phyloP scores from a whole-genome alignment of 208 protist species.

The Acanthamoeba divionensis region DNA sequence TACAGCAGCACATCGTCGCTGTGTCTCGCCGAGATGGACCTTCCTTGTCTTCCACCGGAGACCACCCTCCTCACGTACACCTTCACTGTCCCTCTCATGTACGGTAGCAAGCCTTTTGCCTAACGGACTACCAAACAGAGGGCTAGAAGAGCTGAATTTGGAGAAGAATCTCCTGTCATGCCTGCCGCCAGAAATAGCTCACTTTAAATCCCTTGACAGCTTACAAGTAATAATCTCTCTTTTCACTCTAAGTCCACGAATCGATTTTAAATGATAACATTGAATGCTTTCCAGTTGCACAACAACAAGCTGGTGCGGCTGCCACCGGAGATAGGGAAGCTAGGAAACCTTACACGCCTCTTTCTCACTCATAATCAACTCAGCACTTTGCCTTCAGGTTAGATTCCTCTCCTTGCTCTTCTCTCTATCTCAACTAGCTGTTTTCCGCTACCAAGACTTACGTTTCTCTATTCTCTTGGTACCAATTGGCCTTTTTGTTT shows the following conservation, averaged over 20 bases:
- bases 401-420: neutral
- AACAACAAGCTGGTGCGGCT: neutral
- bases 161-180: neutral
- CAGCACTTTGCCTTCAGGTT: neutral
- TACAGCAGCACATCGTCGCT: too few relatives aligned
- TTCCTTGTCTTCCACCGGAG: too few relatives aligned
- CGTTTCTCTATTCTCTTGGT: too few relatives aligned
- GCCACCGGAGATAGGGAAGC: neutral
- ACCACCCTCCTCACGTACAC: too few relatives aligned
- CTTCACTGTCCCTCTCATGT: too few relatives aligned
- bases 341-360: neutral
- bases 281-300: neutral
- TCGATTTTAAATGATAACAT: neutral
- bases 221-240: neutral
- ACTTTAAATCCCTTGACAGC: neutral
- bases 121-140: too few relatives aligned
- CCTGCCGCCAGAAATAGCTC: neutral
- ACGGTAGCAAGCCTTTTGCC: too few relatives aligned
- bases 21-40: too few relatives aligned
- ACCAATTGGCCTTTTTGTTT: too few relatives aligned
- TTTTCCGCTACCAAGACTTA: too few relatives aligned
- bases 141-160: neutral
- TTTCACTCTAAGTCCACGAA: neutral
- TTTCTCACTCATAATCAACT: neutral
- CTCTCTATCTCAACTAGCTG: neutral